These are phyloP conservation scores for Penicillium sp. DNA, from an alignment of 2,329 filamentous ascomycete genomes.

Conservation along the genomic window DNA sequence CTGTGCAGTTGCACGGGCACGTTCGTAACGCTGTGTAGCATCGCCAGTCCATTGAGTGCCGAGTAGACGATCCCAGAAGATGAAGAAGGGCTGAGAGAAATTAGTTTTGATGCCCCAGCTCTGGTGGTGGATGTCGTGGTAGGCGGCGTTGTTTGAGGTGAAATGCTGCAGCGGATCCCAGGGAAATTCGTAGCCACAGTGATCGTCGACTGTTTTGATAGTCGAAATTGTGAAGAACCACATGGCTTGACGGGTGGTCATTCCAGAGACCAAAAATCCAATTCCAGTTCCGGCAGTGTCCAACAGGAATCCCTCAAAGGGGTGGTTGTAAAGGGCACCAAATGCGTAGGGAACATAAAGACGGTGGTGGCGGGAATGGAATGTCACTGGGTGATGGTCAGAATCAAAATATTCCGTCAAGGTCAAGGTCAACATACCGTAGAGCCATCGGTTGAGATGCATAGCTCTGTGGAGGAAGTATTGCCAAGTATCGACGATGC, in stretches of 20 bases:
- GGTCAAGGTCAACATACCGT: conserved; percentile 64
- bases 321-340: conserved; percentile 95
- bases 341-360: conserved; percentile 98
- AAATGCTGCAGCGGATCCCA: conserved; percentile 92
- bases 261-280: conserved; percentile 76
- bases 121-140: conserved; percentile 98
- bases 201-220: conserved; percentile 96
- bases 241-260: conserved; percentile 86
- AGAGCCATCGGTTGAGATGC: conserved; percentile 97
- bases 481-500: conserved; percentile 92
- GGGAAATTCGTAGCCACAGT: conserved; percentile 93
- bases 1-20: conserved; percentile 57
- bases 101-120: conserved; percentile 91
- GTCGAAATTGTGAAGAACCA: conserved; percentile 86
- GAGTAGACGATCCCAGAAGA: conserved; percentile 84
- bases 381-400: conserved; percentile 63
- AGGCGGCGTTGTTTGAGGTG: conserved; percentile 91
- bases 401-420: neutral
- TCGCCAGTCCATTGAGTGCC: conserved; percentile 81
- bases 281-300: conserved; percentile 87
- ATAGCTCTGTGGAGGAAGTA: conserved; percentile 96
- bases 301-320: conserved; percentile 87
- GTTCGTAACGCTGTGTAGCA: conserved; percentile 61
- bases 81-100: conserved; percentile 66
- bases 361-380: conserved; percentile 94